These are phyloP conservation scores for Arabidopsis suecica DNA, from an alignment of 345 rosid genomes.

Conservation along the genomic window DNA sequence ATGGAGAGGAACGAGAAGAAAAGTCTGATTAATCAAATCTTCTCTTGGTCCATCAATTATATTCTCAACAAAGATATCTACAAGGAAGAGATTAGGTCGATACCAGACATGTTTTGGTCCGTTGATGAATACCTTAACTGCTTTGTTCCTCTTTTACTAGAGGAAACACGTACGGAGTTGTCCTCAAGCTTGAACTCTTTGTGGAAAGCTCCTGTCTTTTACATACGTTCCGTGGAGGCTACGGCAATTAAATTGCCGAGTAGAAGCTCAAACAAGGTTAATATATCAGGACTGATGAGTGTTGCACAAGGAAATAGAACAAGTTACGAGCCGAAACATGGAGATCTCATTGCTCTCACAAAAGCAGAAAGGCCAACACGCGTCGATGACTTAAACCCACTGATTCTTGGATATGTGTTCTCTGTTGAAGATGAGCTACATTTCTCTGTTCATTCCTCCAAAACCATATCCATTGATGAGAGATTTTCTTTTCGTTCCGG, in stretches of 20 bases:
- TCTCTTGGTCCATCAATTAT: slow-evolving; percentile 47
- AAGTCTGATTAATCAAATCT: slow-evolving; percentile 33
- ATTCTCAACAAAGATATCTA: slow-evolving; percentile 40
- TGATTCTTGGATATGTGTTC: slow-evolving; percentile 45
- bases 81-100: slow-evolving; percentile 41
- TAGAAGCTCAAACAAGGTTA: slow-evolving; percentile 25
- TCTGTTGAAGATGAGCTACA: not conserved
- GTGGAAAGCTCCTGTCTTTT: slow-evolving; percentile 30
- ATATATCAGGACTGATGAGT: slow-evolving; percentile 1
- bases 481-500: slow-evolving; percentile 11
- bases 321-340: slow-evolving; percentile 42
- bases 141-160: slow-evolving; percentile 45
- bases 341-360: slow-evolving; percentile 51
- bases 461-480: slow-evolving; percentile 35
- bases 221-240: slow-evolving; percentile 2
- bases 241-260: not conserved
- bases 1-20: slow-evolving; percentile 20
- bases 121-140: slow-evolving; percentile 38
- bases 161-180: slow-evolving; percentile 50
- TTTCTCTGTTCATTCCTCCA: slow-evolving; percentile 41
- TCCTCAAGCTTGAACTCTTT: slow-evolving; percentile 37
- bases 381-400: slow-evolving; percentile 39
- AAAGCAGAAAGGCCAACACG: slow-evolving; percentile 33
- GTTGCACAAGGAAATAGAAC: not conserved
- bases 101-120: slow-evolving; percentile 46